Conservation (phyloP, 257 asterid species). For the Scutellaria galericulata region DNA sequence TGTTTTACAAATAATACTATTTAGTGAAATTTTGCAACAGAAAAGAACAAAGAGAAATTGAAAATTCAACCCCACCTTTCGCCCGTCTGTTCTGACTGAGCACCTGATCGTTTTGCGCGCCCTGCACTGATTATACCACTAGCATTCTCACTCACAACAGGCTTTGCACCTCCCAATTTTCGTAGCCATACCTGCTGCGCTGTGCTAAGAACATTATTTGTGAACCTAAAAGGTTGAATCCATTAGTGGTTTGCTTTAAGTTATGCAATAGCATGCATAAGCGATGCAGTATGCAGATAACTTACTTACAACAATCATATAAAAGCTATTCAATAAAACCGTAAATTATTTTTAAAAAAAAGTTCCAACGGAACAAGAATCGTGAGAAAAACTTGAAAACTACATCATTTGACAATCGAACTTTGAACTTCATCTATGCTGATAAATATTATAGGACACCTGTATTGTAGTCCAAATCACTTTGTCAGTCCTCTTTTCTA, state of each 20-base stretch:
- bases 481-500: conserved; percentile 2
- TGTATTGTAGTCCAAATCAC: background rate
- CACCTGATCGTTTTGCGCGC: conserved; percentile 80
- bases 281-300: background rate
- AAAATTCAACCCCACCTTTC: conserved; percentile 69
- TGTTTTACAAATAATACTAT: conserved; percentile 41
- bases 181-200: conserved; percentile 99
- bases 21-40: conserved; percentile 33
- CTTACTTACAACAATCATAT: background rate
- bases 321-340: background rate
- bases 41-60: conserved; percentile 12
- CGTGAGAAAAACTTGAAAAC: background rate
- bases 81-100: conserved; percentile 63
- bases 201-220: conserved; percentile 94
- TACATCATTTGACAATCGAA: background rate
- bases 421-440: conserved; percentile 23
- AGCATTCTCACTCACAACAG: conserved; percentile 82
- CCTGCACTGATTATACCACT: conserved; percentile 97
- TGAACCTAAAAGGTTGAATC: conserved; percentile 61
- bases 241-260: conserved; percentile 15
- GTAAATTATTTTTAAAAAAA: background rate
- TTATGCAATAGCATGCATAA: background rate
- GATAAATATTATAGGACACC: conserved; percentile 16
- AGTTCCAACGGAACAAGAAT: background rate
- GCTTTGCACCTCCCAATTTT: conserved; percentile 93